phyloP scores from a whole-genome alignment of 495 filamentous ascomycete genomes.

The Chaetomium fimeti region DNA sequence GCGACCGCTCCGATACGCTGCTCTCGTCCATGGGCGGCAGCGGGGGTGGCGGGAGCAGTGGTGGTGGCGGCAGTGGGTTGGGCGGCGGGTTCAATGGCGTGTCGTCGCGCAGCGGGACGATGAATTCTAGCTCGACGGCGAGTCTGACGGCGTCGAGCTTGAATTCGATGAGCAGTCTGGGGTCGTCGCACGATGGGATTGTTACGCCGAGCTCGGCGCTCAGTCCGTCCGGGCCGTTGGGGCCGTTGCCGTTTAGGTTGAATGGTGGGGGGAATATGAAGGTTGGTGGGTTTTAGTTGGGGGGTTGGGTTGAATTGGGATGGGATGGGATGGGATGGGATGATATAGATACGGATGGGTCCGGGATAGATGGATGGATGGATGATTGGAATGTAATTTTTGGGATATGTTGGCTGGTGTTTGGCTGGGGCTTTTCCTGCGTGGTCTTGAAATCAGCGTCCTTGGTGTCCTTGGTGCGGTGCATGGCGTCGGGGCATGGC shows the following conservation, averaged over 20 bases:
- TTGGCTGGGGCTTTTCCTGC: neutral
- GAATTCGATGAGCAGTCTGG: slow-evolving; percentile 42
- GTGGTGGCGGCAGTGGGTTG: slow-evolving; percentile 21
- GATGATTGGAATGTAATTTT: neutral
- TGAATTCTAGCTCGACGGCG: slow-evolving; percentile 43
- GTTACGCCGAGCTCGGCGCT: slow-evolving; percentile 40
- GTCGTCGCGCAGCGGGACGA: slow-evolving; percentile 45
- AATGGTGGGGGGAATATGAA: slow-evolving; percentile 24
- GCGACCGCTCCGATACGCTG: slow-evolving; percentile 60
- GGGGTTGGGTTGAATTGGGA: neutral
- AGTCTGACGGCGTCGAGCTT: slow-evolving; percentile 33
- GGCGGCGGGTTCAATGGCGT: neutral
- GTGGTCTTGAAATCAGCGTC: neutral
- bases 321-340: neutral
- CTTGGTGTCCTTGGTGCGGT: neutral
- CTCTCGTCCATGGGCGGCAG: slow-evolving; percentile 56
- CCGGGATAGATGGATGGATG: no score
- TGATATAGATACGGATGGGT: no score
- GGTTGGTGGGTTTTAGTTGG: slow-evolving; percentile 21
- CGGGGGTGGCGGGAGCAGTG: slow-evolving; percentile 6
- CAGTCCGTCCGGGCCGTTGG: slow-evolving; percentile 35
- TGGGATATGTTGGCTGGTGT: neutral
- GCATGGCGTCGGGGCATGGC: slow-evolving; percentile 12
- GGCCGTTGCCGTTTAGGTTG: slow-evolving; percentile 30
- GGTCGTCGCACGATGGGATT: slow-evolving; percentile 37